Evolutionary conservation across 1,284 basidiomycete genomes (phyloP).

Genomic region (Filobasidium uniguttulatum): DNA sequence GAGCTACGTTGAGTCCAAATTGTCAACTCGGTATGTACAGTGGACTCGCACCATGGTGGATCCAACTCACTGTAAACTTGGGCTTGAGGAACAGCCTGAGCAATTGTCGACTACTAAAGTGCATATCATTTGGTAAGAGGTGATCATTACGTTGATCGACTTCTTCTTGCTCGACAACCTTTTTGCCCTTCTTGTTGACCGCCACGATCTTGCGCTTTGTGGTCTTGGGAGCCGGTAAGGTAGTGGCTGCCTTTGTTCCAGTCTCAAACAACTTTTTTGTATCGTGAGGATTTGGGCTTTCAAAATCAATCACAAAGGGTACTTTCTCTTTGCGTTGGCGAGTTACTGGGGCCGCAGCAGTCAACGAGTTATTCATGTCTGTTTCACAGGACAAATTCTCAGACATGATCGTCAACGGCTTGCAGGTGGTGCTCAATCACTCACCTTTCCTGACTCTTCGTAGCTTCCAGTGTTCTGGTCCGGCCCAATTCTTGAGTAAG

Average conservation of each 20-base stretch:
- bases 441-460: conserved; percentile 60
- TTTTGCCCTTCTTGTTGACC: conserved; percentile 44
- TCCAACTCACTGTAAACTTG: conserved; percentile 59
- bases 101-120: conserved; percentile 80
- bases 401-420: too few species aligned
- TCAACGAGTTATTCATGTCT: conserved; percentile 26
- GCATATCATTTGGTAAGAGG: conserved; percentile 89
- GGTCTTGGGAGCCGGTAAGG: conserved; percentile 48
- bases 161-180: conserved; percentile 36
- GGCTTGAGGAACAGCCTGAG: conserved; percentile 90
- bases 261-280: conserved; percentile 70
- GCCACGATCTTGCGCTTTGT: conserved; percentile 30
- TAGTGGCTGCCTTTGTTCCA: conserved; percentile 52
- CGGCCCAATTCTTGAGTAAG: conserved; percentile 91
- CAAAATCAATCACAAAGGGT: conserved; percentile 78
- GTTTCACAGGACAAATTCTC: conserved; percentile 2
- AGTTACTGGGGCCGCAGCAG: conserved; percentile 42
- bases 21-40: neutral
- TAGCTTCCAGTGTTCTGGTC: conserved; percentile 97
- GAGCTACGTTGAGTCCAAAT: conserved; percentile 42
- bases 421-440: too few species aligned
- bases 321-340: conserved; percentile 57
- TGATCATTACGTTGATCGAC: conserved; percentile 58
- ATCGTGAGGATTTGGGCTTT: conserved; percentile 46
- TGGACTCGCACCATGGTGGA: too few species aligned